phyloP scores from a whole-genome alignment of 1,139 yeast genomes.

The Zygoascus hellenicus region DNA sequence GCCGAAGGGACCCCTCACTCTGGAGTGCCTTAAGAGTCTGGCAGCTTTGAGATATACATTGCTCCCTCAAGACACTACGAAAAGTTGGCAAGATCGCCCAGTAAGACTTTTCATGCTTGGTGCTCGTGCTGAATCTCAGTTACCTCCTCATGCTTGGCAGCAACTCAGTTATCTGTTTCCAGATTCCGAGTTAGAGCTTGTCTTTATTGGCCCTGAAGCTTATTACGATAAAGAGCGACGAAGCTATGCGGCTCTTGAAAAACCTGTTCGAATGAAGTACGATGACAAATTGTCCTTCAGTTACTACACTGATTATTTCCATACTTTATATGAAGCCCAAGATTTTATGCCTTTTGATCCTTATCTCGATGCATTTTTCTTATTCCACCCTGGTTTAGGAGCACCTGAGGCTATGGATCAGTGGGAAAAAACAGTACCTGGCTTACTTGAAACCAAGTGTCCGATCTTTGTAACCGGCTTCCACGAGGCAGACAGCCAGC shows the following conservation, averaged over 20 bases:
- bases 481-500: slow-evolving; percentile 62
- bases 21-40: slow-evolving; percentile 88
- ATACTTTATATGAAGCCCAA: slow-evolving; percentile 81
- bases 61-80: slow-evolving; percentile 61
- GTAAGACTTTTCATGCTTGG: slow-evolving; percentile 85
- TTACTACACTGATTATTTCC: slow-evolving; percentile 87
- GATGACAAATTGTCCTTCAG: slow-evolving; percentile 72
- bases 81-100: slow-evolving; percentile 70
- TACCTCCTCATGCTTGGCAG: slow-evolving; percentile 95
- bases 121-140: slow-evolving; percentile 86
- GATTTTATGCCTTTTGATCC: slow-evolving; percentile 98
- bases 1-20: slow-evolving; percentile 81
- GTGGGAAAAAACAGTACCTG: slow-evolving; percentile 82
- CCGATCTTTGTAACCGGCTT: slow-evolving; percentile 87
- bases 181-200: slow-evolving; percentile 71
- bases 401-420: slow-evolving; percentile 73
- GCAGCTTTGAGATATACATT: slow-evolving; percentile 88
- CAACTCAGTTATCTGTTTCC: slow-evolving; percentile 87
- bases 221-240: slow-evolving; percentile 62
- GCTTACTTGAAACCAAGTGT: slow-evolving; percentile 86
- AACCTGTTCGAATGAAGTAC: slow-evolving; percentile 65
- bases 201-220: slow-evolving; percentile 91
- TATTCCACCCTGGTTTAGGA: slow-evolving; percentile 92
- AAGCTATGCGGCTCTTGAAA: slow-evolving; percentile 46
- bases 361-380: slow-evolving; percentile 82